Conservation (phyloP, 1,139 yeast genomes). For the Blastobotrys persicus region DNA sequence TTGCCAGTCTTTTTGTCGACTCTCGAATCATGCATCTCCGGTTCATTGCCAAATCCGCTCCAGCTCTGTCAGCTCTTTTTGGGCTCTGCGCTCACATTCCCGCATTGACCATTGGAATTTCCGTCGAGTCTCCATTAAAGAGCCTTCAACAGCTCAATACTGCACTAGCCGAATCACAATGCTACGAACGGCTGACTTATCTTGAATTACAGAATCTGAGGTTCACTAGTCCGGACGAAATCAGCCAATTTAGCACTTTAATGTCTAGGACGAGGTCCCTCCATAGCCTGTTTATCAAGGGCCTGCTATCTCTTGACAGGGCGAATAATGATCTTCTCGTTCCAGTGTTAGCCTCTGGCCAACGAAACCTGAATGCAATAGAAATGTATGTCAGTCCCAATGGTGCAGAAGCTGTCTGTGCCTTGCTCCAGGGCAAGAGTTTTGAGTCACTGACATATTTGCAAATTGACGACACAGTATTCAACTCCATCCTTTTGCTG, state of each 20-base stretch:
- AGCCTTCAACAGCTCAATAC: not conserved
- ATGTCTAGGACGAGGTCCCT: not conserved
- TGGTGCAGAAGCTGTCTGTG: not conserved
- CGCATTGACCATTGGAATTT: not conserved
- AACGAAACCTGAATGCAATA: not conserved
- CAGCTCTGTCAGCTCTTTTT: conserved; percentile 4
- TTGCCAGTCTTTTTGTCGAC: not conserved
- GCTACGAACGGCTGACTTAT: conserved; percentile 2
- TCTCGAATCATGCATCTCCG: conserved; percentile 4
- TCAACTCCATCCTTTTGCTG: not conserved
- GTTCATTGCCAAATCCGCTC: not conserved
- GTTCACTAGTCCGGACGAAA: not conserved
- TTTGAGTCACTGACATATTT: not conserved
- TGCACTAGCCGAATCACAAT: not conserved
- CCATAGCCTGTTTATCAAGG: conserved; percentile 2
- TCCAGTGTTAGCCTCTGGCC: not conserved
- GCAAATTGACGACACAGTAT: conserved; percentile 3
- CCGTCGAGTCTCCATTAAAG: not conserved
- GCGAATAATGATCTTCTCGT: not conserved
- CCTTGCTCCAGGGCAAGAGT: not conserved
- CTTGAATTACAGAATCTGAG: not conserved
- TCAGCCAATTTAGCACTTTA: not conserved
- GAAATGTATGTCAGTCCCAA: not conserved
- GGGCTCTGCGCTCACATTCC: not conserved
- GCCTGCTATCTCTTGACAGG: not conserved